phyloP scores from a whole-genome alignment of 768 basidiomycete genomes.

The Crepidotus variabilis region DNA sequence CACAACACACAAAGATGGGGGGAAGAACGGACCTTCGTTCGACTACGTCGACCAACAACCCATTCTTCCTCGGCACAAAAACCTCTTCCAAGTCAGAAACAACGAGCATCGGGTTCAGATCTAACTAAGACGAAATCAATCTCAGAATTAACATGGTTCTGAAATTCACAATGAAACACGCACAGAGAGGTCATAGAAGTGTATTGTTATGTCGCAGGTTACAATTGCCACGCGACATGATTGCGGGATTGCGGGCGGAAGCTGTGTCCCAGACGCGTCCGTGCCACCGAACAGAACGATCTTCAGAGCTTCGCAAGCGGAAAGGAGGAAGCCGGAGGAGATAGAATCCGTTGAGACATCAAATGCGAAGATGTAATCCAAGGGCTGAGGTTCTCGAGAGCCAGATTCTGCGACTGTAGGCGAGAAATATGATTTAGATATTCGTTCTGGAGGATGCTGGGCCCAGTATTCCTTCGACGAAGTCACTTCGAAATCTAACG shows the following conservation, averaged over 20 bases:
- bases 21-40: slow-evolving; percentile 53
- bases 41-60: slow-evolving; percentile 72
- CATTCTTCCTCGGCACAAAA: slow-evolving; percentile 71
- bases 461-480: slow-evolving; percentile 76
- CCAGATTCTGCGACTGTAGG: slow-evolving; percentile 43
- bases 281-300: slow-evolving; percentile 59
- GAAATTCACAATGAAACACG: slow-evolving; percentile 25
- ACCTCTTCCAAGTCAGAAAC: slow-evolving; percentile 91
- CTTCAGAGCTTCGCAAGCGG: slow-evolving; percentile 61
- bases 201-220: slow-evolving; percentile 75
- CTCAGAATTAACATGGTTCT: slow-evolving; percentile 15
- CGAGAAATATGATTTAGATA: slow-evolving; percentile 52
- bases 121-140: slow-evolving; percentile 33
- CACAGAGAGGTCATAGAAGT: slow-evolving; percentile 90
- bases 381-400: slow-evolving; percentile 52
- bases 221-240: slow-evolving; percentile 68
- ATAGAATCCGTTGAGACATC: slow-evolving; percentile 76
- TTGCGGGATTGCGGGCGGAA: slow-evolving; percentile 49
- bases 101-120: slow-evolving; percentile 67
- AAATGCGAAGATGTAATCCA: slow-evolving; percentile 82
- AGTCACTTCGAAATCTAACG: slow-evolving; percentile 84
- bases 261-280: slow-evolving; percentile 26
- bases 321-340: slow-evolving; percentile 62
- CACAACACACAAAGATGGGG: background rate
- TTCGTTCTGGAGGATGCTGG: slow-evolving; percentile 51